Base-by-base conservation (phyloP, 306 rosid genomes). In the Vigna hirtella region DNA sequence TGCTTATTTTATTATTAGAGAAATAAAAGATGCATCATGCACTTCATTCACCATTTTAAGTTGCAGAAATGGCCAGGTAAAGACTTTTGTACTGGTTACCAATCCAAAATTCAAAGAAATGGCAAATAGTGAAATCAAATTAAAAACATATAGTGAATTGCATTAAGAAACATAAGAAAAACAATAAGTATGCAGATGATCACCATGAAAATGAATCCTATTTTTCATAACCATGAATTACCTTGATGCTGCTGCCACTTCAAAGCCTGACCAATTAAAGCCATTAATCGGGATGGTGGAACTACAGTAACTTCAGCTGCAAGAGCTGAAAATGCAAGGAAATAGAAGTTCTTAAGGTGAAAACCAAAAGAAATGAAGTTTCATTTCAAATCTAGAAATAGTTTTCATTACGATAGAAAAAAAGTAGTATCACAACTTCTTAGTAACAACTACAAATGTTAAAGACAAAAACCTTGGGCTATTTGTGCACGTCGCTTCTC, bases 201-300 rank as follows among this genome's bases (percentile, higher is more conserved):
- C 17, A 34, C 26, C 52, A 42, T 15, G 18, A 68, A 26, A 7
- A 55, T 17, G 22, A 11, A 24, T 40, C 62, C 40, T 6, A 20
- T 48, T 59, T 70, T 64, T 80, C 51, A 68, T 32, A 59, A 32
- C 30, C 71, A 15, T 11, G 64, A 75, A 32, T 9, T 24, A 94
- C 98, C 98, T 85, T 96, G 99, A 79, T 96, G 96, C 79, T 96
- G 99, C 87, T 96, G 99, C 99, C 99, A 96, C 85, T 96, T 96
- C 78, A 96, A 84, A 79, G 98, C 89, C 91, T 96, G 99, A 48
- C 98, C 98, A 83, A 96, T 90, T 80, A 96, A 84, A 83, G 97
- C 98, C 97, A 93, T 96, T 75, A 96, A 86, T 73, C 99, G 89
- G 20, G 99, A 96, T 49, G 99, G 99, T 34, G 98, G 98, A 57